Evolutionary conservation across 768 basidiomycete species (phyloP).

Genomic region (Amanita jacksonii): DNA sequence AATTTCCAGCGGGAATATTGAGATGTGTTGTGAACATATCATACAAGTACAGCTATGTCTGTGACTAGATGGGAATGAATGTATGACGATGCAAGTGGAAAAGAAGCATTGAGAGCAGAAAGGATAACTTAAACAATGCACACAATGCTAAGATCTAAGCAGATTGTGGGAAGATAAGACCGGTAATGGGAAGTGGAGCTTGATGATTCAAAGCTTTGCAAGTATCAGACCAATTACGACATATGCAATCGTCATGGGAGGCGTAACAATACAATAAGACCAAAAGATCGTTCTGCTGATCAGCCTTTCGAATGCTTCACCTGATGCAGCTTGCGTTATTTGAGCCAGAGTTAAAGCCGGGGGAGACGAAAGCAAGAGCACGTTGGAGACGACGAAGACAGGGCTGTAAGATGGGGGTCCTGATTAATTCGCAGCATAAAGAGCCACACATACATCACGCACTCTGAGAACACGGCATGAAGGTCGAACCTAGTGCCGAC

Average conservation of each 20-base stretch:
- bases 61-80: no score
- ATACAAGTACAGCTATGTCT: no score
- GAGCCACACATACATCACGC: no score
- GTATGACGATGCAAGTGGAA: no score
- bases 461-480: slow-evolving; percentile 69
- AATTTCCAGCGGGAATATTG: no score
- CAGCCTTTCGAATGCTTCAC: slow-evolving; percentile 85
- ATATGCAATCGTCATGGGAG: slow-evolving; percentile 69
- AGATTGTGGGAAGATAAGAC: neutral
- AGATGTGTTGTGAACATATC: no score
- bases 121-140: no score
- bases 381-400: slow-evolving; percentile 78
- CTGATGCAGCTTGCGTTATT: slow-evolving; percentile 73
- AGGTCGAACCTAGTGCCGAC: slow-evolving; percentile 47
- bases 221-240: slow-evolving; percentile 68
- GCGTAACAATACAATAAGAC: slow-evolving; percentile 84
- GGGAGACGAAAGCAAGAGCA: slow-evolving; percentile 74
- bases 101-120: no score
- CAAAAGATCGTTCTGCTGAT: slow-evolving; percentile 90
- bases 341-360: slow-evolving; percentile 54
- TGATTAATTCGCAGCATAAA: no score
- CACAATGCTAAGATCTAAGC: no score
- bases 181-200: neutral
- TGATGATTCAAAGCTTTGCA: slow-evolving; percentile 32
- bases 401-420: slow-evolving; percentile 62